Base-by-base conservation (phyloP, 331 rosid species). In the Saraca asoca region DNA sequence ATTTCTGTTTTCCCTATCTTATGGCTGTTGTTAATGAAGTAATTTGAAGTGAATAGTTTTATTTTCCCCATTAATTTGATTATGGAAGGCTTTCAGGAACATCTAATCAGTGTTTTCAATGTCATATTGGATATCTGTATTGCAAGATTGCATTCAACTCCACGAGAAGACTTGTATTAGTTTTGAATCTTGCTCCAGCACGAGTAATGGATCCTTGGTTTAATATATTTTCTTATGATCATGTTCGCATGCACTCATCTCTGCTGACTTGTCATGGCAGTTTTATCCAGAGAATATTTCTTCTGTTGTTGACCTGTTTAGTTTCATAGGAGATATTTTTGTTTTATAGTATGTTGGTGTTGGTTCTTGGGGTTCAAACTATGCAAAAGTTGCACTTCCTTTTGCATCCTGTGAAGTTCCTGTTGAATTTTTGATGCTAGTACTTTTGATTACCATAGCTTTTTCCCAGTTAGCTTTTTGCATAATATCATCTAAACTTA, bases 311-410 rank as follows among this genome's bases (percentile, higher is more conserved):
- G 39, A 62, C 17, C 62, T 51, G 45, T 33, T 52, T 16, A 15
- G 41, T 61, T 53, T 75, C 3, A 41, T 41, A 41, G 11, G 69
- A 51, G 44, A 44, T 77, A 46, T 51, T 52, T 70, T 24, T 34
- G 5, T 24, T 37, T 43, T 52, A 53, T 12, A 0, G 2, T 12
- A 0, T 24, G 31, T 24, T 24, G 31, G 31, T 49, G 53, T 51
- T 57, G 56, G 4, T 51, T 69, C 7, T 53, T 34, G 17, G 51
- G 12, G 17, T 71, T 51, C n/a, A 55, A 13, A 58, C 9, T 39
- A 33, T 66, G 50, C 45, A 15, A 37, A 29, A 29, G 17, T 16
- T 57, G 29, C 58, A 31, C 33, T 70, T 62, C 6, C 35, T 14
- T 59, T 18, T 59, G 57, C 42, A 29, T 66, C 13, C 24, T 35